phyloP scores from a whole-genome alignment of 179 eudicot species.

The Heliamphora pulchella region DNA sequence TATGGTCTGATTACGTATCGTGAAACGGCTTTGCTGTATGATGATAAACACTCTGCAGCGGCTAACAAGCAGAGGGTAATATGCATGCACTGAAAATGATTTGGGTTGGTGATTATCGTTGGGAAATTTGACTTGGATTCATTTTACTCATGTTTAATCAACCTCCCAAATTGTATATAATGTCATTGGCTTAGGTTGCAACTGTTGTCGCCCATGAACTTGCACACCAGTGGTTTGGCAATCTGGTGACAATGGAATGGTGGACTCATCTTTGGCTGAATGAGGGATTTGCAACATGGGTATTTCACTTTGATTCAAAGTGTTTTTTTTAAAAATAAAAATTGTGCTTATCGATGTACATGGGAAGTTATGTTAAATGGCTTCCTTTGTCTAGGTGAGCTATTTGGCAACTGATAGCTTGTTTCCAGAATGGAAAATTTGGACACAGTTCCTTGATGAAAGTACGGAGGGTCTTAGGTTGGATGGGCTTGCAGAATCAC shows the following conservation, averaged over 20 bases:
- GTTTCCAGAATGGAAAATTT: constrained; percentile 96
- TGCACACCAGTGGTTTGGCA: constrained; percentile 98
- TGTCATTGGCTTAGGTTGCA: constrained; percentile 58
- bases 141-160: neutral
- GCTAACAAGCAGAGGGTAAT: constrained; percentile 94
- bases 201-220: constrained; percentile 96
- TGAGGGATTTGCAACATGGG: constrained; percentile 99
- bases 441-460: constrained; percentile 97
- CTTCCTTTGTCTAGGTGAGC: constrained; percentile 54
- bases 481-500: constrained; percentile 96
- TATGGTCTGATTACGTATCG: constrained; percentile 96
- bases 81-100: constrained; percentile 10
- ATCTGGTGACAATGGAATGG: constrained; percentile 99
- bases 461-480: constrained; percentile 83
- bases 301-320: constrained; percentile 21
- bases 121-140: neutral
- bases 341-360: neutral
- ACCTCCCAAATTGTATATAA: neutral
- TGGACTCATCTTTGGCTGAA: constrained; percentile 99
- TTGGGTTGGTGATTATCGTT: neutral
- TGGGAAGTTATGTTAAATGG: neutral
- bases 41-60: constrained; percentile 95
- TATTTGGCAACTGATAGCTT: constrained; percentile 81
- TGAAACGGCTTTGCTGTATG: constrained; percentile 88
- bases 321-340: no score